Percentiles rank a stretch among this genome's conserved stretches.
These are phyloP conservation scores for Puccinia brachypodii DNA, from an alignment of 1,284 basidiomycete species.

Conservation along the genomic window DNA sequence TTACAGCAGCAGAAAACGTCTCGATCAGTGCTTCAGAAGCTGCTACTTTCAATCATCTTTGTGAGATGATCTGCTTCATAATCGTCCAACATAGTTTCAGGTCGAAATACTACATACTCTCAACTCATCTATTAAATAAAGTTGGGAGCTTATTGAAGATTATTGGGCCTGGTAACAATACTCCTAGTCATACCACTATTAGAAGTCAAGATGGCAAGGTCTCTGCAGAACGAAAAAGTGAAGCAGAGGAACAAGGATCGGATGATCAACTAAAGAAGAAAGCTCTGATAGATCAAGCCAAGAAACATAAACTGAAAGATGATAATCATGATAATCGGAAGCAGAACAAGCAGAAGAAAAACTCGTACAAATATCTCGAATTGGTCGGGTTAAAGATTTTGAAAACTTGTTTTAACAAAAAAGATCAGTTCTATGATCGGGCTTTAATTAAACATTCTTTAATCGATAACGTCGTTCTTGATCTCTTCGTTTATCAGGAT, in stretches of 20 bases:
- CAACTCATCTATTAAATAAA: slow-evolving; percentile 70
- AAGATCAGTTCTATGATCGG: slow-evolving; percentile 80
- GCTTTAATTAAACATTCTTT: slow-evolving; percentile 83
- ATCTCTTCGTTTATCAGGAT: slow-evolving; percentile 77
- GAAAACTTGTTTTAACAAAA: slow-evolving; percentile 76
- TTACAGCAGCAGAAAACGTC: slow-evolving; percentile 21
- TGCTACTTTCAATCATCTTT: slow-evolving; percentile 61
- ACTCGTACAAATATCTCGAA: slow-evolving; percentile 34
- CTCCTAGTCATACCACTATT: no score
- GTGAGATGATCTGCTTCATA: slow-evolving; percentile 87
- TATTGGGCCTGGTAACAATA: slow-evolving; percentile 59
- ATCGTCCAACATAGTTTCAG: slow-evolving; percentile 76
- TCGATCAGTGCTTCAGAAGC: slow-evolving; percentile 49
- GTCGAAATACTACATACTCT: slow-evolving; percentile 84
- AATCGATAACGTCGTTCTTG: slow-evolving; percentile 72
- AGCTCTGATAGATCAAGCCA: no score
- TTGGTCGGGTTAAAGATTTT: slow-evolving; percentile 79
- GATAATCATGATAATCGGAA: neutral
- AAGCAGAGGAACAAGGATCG: neutral
- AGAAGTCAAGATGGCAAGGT: no score
- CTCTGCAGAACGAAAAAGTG: no score
- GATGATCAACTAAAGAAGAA: no score
- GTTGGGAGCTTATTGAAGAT: slow-evolving; percentile 70
- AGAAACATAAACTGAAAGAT: no score
- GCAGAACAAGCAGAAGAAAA: neutral